Percentiles rank a stretch among this genome's conserved stretches.
Conservation (phyloP, 1,284 basidiomycete genomes). For the Cerioporus squamosus region DNA sequence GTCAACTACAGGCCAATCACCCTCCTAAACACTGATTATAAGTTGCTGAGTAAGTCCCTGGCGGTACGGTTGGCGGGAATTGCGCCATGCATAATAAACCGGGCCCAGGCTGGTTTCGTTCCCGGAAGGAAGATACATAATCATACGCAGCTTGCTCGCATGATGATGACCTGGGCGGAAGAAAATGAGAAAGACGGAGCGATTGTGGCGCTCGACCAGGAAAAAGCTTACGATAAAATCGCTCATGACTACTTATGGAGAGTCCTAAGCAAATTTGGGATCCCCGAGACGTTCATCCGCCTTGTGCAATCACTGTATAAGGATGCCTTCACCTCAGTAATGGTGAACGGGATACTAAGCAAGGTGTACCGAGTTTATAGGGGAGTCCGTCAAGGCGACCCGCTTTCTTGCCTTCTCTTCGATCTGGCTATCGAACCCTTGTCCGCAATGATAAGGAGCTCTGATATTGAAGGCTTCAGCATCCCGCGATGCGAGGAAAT, state of each 20-base stretch:
- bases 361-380: conserved; percentile 22
- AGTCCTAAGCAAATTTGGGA: conserved; percentile 16
- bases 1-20: conserved; percentile 40
- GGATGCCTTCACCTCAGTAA: conserved; percentile 26
- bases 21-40: conserved; percentile 39
- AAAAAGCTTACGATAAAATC: conserved; percentile 39
- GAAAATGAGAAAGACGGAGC: conserved; percentile 25
- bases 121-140: conserved; percentile 29
- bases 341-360: conserved; percentile 34
- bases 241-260: conserved; percentile 35
- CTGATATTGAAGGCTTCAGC: conserved; percentile 34
- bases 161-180: conserved; percentile 33
- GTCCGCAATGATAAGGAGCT: conserved; percentile 33
- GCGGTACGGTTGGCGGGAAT: conserved; percentile 21
- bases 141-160: conserved; percentile 26
- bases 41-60: conserved; percentile 29
- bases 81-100: conserved; percentile 26
- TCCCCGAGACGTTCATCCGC: conserved; percentile 27
- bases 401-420: conserved; percentile 43
- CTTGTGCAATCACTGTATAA: conserved; percentile 29
- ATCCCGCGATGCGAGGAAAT: conserved; percentile 23
- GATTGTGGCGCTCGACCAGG: conserved; percentile 37
- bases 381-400: conserved; percentile 39
- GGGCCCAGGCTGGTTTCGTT: conserved; percentile 36
- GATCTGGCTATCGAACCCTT: conserved; percentile 41